Evolutionary conservation across 768 basidiomycete species (phyloP), one percentile per base, ranked within the genome.

Genomic region (Phaeotremella fagi): DNA sequence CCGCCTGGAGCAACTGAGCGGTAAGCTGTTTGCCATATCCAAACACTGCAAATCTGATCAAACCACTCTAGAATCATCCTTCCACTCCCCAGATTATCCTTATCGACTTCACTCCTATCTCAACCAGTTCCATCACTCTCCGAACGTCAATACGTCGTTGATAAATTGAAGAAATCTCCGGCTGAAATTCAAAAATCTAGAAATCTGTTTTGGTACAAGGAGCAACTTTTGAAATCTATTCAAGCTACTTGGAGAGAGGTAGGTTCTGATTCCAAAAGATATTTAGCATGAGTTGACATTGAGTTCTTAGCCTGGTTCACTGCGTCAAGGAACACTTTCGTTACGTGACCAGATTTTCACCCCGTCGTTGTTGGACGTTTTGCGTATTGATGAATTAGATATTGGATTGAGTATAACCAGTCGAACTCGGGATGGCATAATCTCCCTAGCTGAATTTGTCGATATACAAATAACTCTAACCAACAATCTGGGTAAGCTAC

Each of bases 161-260:
- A 85, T 23, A 87, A 87, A 61, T 82, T 85, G 3, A 80, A 77
- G 48, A 75, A 87, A 53, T 80, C 84, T 0, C 69, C 75, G 11
- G 76, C 74, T 41, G 85, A 88, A 60, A 80, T 85, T 55, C 78
- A 77, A 37, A 67, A 78, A 9, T 85, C 90, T 68, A 80, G 83
- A 33, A 87, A 90, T 68, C 70, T 92, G 15, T 99, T 98, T 77
- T 99, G 95, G 95, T 94, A 95, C 71, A 80, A 92, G 29, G 92
- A 99, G 72, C 83, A 85, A 58, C 75, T 99, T 9, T 81, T 98
- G 64, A 82, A 82, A 42, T 75, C 77, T 45, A 70, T 97, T 14
- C 77, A 76, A 12, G 85, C 85, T 9, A 78, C 77, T 16, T 99
- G 95, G 95, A 81, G 81, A 66, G 95, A 98, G 82, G 92, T 90